Base-by-base conservation (phyloP, 2,329 filamentous ascomycete genomes). In the Pyrenophora teres region DNA sequence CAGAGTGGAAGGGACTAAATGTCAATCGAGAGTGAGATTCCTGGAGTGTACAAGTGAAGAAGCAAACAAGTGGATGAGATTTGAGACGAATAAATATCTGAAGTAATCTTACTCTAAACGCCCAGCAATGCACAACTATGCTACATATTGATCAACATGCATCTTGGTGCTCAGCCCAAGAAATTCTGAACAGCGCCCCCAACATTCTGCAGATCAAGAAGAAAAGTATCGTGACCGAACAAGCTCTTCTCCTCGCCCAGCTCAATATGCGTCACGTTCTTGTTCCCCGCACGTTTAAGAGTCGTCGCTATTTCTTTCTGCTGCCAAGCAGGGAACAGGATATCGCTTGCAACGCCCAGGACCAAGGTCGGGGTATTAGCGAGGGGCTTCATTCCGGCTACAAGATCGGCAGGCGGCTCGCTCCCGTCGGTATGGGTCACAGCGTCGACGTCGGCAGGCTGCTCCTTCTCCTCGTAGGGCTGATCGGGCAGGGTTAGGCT, bases 301-400 rank as follows among this genome's bases (percentile, higher is more conserved):
- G 93, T 88, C 67, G 93, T 87, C 3, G 92, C 93, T 56, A 99
- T 87, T 74, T 99, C 94, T 46, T 90, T 85, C 78, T 99, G 94
- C 77, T 99, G 94, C 93, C 94, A 99, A 0, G 94, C 92, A 0
- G 94, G 94, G 76, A 99, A 99, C 31, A 99, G 78, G 42, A 97
- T 97, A 70, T 99, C 94, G 64, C 91, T 97, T 0, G 91, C 90
- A 3, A 97, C 94, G 30, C 94, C 94, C 78, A 99, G 87, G 9
- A 99, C 90, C 18, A 99, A 80, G 0, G 90, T 88, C 0, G 91
- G 90, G 42, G 87, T 93, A 55, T 92, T 82, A 46, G 87, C 84
- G 46, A 97, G 74, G 0, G 84, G 77, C 3, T 83, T 77, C 16
- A 99, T 78, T 0, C 94, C 94, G 0, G 80, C 79, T 31, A 97